Percentiles rank a stretch among this genome's conserved stretches.
phyloP scores from a whole-genome alignment of 164 flowering plant species.

The Houttuynia cordata region DNA sequence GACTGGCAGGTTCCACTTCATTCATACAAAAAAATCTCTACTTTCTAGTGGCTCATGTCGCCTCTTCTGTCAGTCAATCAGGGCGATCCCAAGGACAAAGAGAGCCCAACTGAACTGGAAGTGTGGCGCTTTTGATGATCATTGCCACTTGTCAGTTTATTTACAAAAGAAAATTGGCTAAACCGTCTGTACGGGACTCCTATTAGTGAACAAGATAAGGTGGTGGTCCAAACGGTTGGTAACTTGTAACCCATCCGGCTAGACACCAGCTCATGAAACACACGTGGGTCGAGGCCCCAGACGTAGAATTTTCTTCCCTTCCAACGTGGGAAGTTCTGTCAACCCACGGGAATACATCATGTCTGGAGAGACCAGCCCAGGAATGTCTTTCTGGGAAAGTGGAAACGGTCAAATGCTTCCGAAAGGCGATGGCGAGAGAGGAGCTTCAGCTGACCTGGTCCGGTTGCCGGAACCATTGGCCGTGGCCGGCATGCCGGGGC shows the following conservation, averaged over 20 bases:
- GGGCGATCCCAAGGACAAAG: no score
- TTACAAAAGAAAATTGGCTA: no score
- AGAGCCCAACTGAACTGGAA: no score
- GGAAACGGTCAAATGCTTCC: neutral
- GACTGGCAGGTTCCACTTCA: no score
- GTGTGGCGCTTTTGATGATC: no score
- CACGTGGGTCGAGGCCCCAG: conserved; percentile 13
- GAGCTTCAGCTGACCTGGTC: neutral
- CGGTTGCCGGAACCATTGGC: neutral
- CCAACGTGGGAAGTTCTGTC: conserved; percentile 2
- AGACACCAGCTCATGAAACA: conserved; percentile 16
- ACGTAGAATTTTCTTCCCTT: conserved; percentile 1
- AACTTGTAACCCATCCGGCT: neutral
- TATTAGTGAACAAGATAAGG: neutral
- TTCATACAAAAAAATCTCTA: no score
- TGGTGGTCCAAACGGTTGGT: neutral
- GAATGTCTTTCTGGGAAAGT: neutral
- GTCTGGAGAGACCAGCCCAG: neutral
- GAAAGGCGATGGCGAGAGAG: neutral
- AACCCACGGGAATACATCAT: no score
- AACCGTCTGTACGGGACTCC: neutral
- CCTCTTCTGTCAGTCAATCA: no score
- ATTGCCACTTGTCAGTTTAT: no score
- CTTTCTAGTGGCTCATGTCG: no score
- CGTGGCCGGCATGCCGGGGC: neutral